phyloP scores from a whole-genome alignment of 257 asterid genomes.

The Ilex asprella region DNA sequence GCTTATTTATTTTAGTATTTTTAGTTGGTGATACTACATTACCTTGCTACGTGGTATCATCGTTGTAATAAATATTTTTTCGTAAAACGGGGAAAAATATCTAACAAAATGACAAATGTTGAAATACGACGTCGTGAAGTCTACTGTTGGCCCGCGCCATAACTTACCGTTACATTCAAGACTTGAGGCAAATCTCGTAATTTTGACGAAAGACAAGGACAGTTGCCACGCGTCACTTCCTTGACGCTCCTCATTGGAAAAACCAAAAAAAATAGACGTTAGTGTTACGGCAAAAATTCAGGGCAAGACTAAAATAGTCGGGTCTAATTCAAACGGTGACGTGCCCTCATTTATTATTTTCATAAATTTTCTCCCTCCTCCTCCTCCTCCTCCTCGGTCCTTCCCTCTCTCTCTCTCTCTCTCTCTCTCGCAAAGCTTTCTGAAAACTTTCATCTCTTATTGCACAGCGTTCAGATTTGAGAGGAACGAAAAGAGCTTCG shows the following conservation, averaged over 20 bases:
- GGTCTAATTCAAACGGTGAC: conserved; percentile 27
- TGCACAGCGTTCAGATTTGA: neutral
- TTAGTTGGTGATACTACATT: too few species aligned
- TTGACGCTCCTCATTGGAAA: neutral
- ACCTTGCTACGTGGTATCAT: too few species aligned
- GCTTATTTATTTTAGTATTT: too few species aligned
- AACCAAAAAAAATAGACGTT: conserved; percentile 37
- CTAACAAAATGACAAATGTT: too few species aligned
- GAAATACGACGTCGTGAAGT: too few species aligned
- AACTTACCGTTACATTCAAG: conserved; percentile 39
- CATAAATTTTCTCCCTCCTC: conserved; percentile 8
- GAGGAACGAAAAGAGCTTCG: neutral
- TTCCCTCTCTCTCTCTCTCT: neutral
- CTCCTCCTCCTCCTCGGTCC: neutral
- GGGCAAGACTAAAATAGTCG: conserved; percentile 10
- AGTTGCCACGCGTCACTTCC: conserved; percentile 24
- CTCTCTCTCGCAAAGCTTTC: neutral
- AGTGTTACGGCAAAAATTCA: conserved; percentile 37
- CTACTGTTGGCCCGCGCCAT: too few species aligned
- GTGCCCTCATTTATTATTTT: conserved; percentile 25
- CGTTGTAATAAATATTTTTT: too few species aligned
- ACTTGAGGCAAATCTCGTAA: conserved; percentile 17
- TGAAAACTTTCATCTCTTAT: too few species aligned
- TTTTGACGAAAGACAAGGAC: conserved; percentile 17
- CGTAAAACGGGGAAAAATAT: too few species aligned